A percentile compares a stretch with the other conserved stretches of the same genome.
These are phyloP conservation scores for Aspergillus cavernicola DNA, from an alignment of 495 filamentous ascomycete genomes.

Conservation along the genomic window DNA sequence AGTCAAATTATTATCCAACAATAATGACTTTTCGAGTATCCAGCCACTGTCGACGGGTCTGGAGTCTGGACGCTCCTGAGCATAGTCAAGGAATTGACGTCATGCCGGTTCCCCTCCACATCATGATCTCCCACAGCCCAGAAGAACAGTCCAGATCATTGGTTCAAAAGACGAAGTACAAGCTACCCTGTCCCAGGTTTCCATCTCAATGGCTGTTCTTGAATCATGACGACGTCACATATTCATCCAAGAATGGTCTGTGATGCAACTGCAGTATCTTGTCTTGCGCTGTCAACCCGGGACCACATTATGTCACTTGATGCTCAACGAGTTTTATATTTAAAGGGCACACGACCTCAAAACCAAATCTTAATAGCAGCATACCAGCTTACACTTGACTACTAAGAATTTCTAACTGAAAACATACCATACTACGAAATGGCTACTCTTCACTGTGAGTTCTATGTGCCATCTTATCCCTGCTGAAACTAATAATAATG, in stretches of 20 bases:
- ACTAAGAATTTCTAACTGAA: neutral
- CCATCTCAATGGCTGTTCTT: conserved; percentile 16
- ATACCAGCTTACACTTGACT: neutral
- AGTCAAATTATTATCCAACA: too few relatives aligned
- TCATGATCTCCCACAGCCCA: conserved; percentile 5
- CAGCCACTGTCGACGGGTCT: too few relatives aligned
- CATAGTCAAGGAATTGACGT: conserved; percentile 1
- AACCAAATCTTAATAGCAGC: too few relatives aligned
- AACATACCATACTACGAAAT: conserved; percentile 33
- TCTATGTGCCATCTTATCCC: neutral
- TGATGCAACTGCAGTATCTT: conserved; percentile 9
- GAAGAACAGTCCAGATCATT: neutral
- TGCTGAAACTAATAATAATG: neutral
- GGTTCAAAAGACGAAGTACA: neutral
- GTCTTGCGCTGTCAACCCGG: neutral
- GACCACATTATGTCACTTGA: conserved; percentile 10
- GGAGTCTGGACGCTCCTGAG: too few relatives aligned
- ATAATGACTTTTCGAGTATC: too few relatives aligned
- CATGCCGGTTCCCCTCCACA: neutral
- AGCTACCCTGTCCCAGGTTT: neutral
- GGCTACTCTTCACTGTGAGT: conserved; percentile 63
- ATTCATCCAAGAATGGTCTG: neutral
- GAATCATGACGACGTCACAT: conserved; percentile 46
- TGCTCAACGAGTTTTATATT: neutral
- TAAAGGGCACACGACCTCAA: neutral